Base-by-base conservation (phyloP, 2,329 filamentous ascomycete genomes). In the Aschersonia sp. region DNA sequence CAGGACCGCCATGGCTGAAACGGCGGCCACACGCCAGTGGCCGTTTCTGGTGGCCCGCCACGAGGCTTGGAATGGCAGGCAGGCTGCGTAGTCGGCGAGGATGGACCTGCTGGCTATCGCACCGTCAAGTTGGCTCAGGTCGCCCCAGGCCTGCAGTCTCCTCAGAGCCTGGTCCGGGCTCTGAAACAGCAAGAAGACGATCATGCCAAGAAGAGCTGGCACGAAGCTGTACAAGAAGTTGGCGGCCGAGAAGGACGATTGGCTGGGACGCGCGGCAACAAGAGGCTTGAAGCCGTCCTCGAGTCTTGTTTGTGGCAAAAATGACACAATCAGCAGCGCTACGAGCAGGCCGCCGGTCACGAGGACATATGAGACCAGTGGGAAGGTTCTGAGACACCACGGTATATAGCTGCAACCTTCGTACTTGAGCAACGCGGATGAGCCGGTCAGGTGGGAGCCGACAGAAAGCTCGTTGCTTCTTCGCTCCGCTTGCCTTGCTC, bases 151-250 rank as follows among this genome's bases (percentile, higher is more conserved):
- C 54, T 81, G 75, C 3, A 88, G 71, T 32, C 80, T 70, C 47
- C 84, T 78, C 50, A 87, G 60, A 2, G 75, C 70, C 58, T 78
- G 71, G 57, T 89, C 84, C 48, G 88, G 64, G 32, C 76, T 73
- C 51, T 84, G 76, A 61, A 86, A 81, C 46, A 75, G 61, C 44
- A 88, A 72, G 60, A 82, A 85, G 45, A 86, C 65, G 12, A 84
- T 54, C 57, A 81, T 77, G 4, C 81, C 85, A 31, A 89, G 59
- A 0, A 84, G 55, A 3, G 82, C 77, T 0, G 85, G 85, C 29
- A 89, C 48, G 63, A 89, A 88, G 51, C 77, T 80, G 69, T 89
- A 96, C 46, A 95, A 67, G 65, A 96, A 96, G 64, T 95, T 88
- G 45, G 88, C 86, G 0, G 85, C 72, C 1, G 87, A 94, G 64